phyloP scores from a whole-genome alignment of 208 protist species.

The Trypanosoma lewisi region DNA sequence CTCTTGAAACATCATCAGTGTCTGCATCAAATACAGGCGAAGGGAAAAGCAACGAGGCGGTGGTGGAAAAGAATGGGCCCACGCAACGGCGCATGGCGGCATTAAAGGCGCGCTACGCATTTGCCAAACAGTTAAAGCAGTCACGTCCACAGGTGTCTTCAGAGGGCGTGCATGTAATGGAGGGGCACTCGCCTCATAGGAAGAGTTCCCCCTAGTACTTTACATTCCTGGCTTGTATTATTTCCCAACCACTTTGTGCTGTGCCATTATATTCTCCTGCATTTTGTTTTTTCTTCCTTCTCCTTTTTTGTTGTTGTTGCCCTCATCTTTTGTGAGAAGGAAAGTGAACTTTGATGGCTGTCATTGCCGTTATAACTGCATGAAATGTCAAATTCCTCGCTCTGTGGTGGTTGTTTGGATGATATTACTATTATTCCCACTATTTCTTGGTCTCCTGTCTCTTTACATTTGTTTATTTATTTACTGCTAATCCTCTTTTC shows the following conservation, averaged over 20 bases:
- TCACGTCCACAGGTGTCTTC: conserved; percentile 12
- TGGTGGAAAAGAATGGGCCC: conserved; percentile 10
- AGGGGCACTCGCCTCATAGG: conserved; percentile 58
- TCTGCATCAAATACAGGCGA: neutral
- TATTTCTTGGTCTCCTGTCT: too few species aligned
- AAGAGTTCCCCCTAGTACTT: conserved; percentile 12
- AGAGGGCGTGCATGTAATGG: conserved; percentile 52
- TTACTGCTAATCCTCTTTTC: too few species aligned
- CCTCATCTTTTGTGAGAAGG: neutral
- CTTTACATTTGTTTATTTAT: too few species aligned
- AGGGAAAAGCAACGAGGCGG: neutral
- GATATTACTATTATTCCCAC: too few species aligned
- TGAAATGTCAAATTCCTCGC: too few species aligned
- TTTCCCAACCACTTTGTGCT: conserved; percentile 3
- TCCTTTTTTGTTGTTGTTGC: too few species aligned
- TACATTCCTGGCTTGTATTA: neutral
- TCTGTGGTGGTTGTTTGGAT: too few species aligned
- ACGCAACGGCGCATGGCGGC: conserved; percentile 59
- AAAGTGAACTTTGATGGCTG: neutral
- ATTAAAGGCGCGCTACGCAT: conserved; percentile 73
- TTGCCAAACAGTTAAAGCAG: conserved; percentile 49
- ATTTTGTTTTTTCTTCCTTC: neutral
- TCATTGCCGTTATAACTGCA: too few species aligned
- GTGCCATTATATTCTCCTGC: neutral
- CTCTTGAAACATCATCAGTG: conserved; percentile 11